Evolutionary conservation across 2,329 filamentous ascomycete species (phyloP).

Genomic region (Fusarium ambrosium): DNA sequence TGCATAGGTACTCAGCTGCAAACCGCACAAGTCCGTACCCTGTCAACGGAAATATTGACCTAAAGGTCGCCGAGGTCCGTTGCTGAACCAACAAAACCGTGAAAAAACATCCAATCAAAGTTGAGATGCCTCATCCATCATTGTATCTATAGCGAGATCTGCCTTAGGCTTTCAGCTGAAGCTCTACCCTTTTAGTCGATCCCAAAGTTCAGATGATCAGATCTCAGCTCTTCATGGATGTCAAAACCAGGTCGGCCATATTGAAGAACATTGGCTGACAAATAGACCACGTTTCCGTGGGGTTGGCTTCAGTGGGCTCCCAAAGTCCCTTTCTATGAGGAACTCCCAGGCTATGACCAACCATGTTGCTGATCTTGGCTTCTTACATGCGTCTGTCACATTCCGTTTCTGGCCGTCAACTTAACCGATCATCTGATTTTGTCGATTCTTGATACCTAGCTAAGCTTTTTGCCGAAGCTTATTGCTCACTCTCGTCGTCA

Average conservation of each 20-base stretch:
- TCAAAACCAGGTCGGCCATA: constrained; percentile 7
- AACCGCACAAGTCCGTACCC: background rate
- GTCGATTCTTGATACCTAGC: constrained; percentile 35
- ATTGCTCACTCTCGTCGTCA: constrained; percentile 17
- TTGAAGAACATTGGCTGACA: constrained; percentile 23
- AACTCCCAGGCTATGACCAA: constrained; percentile 43
- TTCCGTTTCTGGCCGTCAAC: constrained; percentile 38
- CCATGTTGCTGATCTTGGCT: constrained; percentile 33
- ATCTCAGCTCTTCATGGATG: constrained; percentile 20
- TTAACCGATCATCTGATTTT: constrained; percentile 35
- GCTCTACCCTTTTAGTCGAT: constrained; percentile 29
- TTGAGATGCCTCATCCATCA: constrained; percentile 13
- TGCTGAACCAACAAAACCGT: background rate
- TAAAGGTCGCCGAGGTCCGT: background rate
- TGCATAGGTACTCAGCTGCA: background rate
- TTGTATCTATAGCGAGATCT: constrained; percentile 4
- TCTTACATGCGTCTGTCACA: constrained; percentile 17
- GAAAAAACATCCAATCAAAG: background rate
- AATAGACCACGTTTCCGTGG: constrained; percentile 32
- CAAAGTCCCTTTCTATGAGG: constrained; percentile 24
- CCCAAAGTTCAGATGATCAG: constrained; percentile 25
- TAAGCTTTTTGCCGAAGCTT: constrained; percentile 33
- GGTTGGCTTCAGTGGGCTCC: background rate
- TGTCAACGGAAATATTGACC: background rate
- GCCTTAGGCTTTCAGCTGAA: constrained; percentile 14